A percentile compares a stretch with the other conserved stretches of the same genome.
phyloP scores from a whole-genome alignment of 805 yeast genomes.

The Spathaspora passalidarum region DNA sequence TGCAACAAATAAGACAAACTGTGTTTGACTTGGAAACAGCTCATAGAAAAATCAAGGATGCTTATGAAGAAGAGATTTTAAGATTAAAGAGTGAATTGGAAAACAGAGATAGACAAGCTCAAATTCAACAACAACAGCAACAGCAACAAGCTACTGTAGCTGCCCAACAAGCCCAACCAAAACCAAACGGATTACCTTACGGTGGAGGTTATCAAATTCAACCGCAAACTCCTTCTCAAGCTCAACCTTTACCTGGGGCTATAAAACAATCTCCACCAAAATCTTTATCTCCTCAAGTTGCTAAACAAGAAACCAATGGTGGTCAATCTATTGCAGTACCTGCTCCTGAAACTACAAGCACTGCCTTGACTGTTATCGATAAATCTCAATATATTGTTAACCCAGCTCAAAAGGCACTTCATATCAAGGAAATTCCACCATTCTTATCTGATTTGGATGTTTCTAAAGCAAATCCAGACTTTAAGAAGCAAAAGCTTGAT shows the following conservation, averaged over 20 bases:
- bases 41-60: slow-evolving; percentile 92
- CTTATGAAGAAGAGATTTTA: slow-evolving; percentile 89
- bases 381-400: slow-evolving; percentile 41
- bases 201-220: slow-evolving; percentile 12
- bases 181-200: slow-evolving; percentile 12
- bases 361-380: slow-evolving; percentile 36
- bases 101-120: slow-evolving; percentile 65
- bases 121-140: slow-evolving; percentile 38
- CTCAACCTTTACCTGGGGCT: slow-evolving; percentile 15
- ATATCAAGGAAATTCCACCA: slow-evolving; percentile 77
- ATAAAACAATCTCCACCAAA: slow-evolving; percentile 17
- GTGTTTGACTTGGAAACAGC: slow-evolving; percentile 92
- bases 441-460: slow-evolving; percentile 79
- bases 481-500: slow-evolving; percentile 79
- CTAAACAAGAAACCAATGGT: slow-evolving; percentile 6
- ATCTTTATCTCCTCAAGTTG: slow-evolving; percentile 11
- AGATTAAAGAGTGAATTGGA: slow-evolving; percentile 85
- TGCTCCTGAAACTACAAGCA: slow-evolving; percentile 22
- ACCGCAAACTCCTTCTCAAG: slow-evolving; percentile 9
- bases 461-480: slow-evolving; percentile 66
- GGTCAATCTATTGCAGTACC: slow-evolving; percentile 11
- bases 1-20: slow-evolving; percentile 90
- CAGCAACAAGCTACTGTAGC: slow-evolving; percentile 15
- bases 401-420: slow-evolving; percentile 47
- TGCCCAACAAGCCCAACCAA: slow-evolving; percentile 12